Conservation (phyloP, 225 moss, liverwort and hornwort genomes). For the Pleurozium schreberi region DNA sequence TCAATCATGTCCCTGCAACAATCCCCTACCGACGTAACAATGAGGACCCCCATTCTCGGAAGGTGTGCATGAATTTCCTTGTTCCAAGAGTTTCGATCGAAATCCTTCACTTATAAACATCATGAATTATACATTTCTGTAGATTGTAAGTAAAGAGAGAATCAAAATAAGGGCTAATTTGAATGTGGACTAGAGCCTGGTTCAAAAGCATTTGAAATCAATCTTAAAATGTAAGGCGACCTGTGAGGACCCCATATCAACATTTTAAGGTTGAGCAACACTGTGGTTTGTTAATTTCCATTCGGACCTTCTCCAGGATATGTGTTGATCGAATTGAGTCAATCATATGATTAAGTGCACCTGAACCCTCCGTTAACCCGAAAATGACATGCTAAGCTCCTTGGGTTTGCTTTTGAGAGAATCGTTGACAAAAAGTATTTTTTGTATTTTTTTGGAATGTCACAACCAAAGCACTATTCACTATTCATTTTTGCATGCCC, state of each 20-base stretch:
- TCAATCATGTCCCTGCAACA: neutral
- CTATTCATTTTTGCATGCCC: no score
- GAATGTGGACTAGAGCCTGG: neutral
- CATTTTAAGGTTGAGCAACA: neutral
- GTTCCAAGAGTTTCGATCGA: no score
- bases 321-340: neutral
- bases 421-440: no score
- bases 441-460: no score
- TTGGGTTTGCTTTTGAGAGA: no score
- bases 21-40: neutral
- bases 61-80: no score
- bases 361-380: neutral
- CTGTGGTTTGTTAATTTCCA: neutral
- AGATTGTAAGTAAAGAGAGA: neutral
- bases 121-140: neutral
- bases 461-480: no score
- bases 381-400: no score
- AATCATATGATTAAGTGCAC: neutral
- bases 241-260: neutral
- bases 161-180: neutral
- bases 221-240: neutral
- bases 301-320: neutral
- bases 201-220: neutral
- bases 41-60: neutral
- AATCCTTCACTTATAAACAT: no score